Conservation (phyloP, 345 rosid genomes). For the Physaria fendleri region DNA sequence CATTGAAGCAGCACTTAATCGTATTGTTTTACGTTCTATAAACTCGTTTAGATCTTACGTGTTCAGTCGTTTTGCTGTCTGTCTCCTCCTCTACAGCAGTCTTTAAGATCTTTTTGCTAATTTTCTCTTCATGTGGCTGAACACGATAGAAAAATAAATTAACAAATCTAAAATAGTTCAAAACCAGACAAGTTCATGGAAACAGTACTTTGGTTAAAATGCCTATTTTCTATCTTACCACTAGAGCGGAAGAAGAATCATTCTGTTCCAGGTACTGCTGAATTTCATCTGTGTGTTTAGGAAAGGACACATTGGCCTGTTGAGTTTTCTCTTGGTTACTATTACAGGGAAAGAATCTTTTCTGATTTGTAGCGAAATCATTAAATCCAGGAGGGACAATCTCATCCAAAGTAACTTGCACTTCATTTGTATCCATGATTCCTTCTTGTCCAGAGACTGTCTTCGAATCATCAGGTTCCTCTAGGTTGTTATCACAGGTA, state of each 20-base stretch:
- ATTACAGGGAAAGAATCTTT: conserved; percentile 6
- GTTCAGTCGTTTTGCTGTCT: conserved; percentile 29
- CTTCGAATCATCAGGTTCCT: conserved; percentile 5
- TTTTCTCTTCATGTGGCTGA: conserved; percentile 14
- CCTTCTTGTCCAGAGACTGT: conserved; percentile 18
- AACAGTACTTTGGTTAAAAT: neutral
- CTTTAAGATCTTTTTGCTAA: neutral
- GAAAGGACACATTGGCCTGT: neutral
- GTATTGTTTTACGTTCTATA: neutral
- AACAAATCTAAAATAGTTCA: neutral
- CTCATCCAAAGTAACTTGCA: conserved; percentile 29
- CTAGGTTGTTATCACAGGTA: neutral
- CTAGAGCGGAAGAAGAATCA: neutral
- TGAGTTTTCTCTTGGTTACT: conserved; percentile 26
- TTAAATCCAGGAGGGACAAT: conserved; percentile 15
- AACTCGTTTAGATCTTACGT: conserved; percentile 5
- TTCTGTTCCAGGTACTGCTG: conserved; percentile 11
- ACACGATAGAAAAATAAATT: neutral
- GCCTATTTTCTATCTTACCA: conserved; percentile 8
- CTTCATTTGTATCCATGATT: conserved; percentile 14
- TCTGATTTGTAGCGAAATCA: conserved; percentile 11
- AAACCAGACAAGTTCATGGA: neutral
- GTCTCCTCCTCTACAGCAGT: conserved; percentile 12
- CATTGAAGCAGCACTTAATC: neutral
- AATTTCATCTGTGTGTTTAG: neutral